These are phyloP conservation scores for Urtica urens DNA, from an alignment of 306 rosid genomes.

Conservation along the genomic window DNA sequence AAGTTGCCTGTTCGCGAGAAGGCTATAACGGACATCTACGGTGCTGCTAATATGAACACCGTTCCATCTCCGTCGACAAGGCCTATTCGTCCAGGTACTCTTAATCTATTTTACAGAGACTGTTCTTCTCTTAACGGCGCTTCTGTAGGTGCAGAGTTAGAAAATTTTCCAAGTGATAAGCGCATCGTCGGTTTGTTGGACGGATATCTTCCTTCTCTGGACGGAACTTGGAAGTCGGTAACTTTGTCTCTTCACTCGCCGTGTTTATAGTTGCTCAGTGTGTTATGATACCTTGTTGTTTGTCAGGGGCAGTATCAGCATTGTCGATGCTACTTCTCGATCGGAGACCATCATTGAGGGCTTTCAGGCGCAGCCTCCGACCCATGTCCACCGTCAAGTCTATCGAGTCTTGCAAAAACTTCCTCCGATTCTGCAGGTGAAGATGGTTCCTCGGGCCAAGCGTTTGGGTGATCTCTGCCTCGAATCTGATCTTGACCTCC, in stretches of 20 bases:
- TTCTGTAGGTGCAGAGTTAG: no score
- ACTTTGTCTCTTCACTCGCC: constrained; percentile 16
- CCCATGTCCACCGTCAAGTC: constrained; percentile 33
- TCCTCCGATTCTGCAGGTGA: constrained; percentile 43
- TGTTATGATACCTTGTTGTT: constrained; percentile 8
- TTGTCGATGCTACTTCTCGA: constrained; percentile 20
- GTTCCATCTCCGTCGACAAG: no score
- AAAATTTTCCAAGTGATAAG: no score
- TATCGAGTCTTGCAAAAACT: constrained; percentile 26
- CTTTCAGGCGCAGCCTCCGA: constrained; percentile 58
- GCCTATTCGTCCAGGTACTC: no score
- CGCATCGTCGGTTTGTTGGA: no score
- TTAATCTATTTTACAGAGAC: no score
- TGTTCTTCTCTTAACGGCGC: no score
- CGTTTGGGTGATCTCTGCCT: constrained; percentile 35
- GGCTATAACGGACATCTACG: no score
- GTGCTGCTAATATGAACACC: no score
- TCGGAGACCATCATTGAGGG: constrained; percentile 24
- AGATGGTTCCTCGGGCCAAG: constrained; percentile 26
- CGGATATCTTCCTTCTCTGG: constrained; percentile 37
- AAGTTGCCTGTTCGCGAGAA: no score
- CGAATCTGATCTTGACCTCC: constrained; percentile 33
- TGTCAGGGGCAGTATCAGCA: constrained; percentile 50
- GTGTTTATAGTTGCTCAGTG: neutral
- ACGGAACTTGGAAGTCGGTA: constrained; percentile 54